phyloP scores from a whole-genome alignment of 2,329 filamentous ascomycete genomes.

The Penicillium sclerotiorum region DNA sequence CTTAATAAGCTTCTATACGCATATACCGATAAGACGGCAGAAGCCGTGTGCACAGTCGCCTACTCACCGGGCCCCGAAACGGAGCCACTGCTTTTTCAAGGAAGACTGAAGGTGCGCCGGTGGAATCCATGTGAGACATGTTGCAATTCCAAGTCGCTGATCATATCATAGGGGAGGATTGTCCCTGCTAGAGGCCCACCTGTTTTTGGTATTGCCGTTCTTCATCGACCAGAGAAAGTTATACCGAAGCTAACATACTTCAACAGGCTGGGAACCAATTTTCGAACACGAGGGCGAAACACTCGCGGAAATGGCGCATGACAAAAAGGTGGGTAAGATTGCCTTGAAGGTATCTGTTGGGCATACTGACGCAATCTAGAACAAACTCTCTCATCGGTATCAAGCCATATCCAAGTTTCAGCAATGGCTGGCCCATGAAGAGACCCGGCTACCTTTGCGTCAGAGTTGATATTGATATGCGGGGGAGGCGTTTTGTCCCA shows the following conservation, averaged over 20 bases:
- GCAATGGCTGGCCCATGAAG: conserved; percentile 12
- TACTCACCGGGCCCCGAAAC: conserved; percentile 78
- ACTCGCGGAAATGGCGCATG: conserved; percentile 83
- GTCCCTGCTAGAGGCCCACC: conserved; percentile 73
- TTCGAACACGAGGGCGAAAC: conserved; percentile 86
- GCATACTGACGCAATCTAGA: conserved; percentile 11
- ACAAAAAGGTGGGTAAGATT: conserved; percentile 52
- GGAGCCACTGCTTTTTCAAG: conserved; percentile 81
- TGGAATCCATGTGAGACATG: conserved; percentile 34
- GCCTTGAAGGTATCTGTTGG: not conserved
- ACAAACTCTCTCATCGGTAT: conserved; percentile 21
- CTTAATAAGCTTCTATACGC: conserved; percentile 79
- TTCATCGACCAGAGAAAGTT: conserved; percentile 10
- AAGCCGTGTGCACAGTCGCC: conserved; percentile 87
- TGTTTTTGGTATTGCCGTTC: conserved; percentile 68
- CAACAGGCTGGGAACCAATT: conserved; percentile 80
- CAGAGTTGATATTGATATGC: not conserved
- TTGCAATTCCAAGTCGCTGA: conserved; percentile 60
- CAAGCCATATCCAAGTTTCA: conserved; percentile 17
- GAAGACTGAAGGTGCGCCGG: conserved; percentile 39
- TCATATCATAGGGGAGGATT: conserved; percentile 63
- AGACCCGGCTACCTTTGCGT: conserved; percentile 2
- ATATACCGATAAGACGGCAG: conserved; percentile 81
- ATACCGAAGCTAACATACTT: conserved; percentile 1
- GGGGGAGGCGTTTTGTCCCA: not conserved